phyloP scores from a whole-genome alignment of 2,329 filamentous ascomycete species.

The Talaromyces marneffei region DNA sequence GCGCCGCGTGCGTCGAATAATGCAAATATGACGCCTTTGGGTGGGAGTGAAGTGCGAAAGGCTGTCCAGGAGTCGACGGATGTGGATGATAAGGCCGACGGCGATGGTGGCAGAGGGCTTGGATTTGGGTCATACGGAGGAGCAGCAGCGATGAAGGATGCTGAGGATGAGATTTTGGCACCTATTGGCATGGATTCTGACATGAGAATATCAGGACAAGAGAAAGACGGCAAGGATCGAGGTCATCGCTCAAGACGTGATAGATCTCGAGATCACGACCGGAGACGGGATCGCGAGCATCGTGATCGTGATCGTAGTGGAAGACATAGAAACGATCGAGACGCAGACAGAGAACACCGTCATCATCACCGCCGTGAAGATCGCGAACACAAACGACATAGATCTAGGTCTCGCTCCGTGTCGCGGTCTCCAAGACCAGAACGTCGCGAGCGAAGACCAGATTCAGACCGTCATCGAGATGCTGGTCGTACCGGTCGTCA shows the following conservation, averaged over 20 bases:
- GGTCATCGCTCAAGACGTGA: slow-evolving; percentile 19
- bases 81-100: slow-evolving; percentile 19
- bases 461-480: slow-evolving; percentile 1
- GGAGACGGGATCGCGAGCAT: slow-evolving; percentile 27
- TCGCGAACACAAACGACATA: not conserved
- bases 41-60: slow-evolving; percentile 53
- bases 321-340: slow-evolving; percentile 8
- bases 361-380: slow-evolving; percentile 3
- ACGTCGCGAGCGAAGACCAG: slow-evolving; percentile 22
- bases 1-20: slow-evolving; percentile 54
- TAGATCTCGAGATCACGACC: slow-evolving; percentile 43
- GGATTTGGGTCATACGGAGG: slow-evolving; percentile 30
- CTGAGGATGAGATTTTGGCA: slow-evolving; percentile 25
- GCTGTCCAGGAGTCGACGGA: slow-evolving; percentile 42
- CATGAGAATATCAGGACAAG: slow-evolving; percentile 23
- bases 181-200: slow-evolving; percentile 21
- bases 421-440: slow-evolving; percentile 23
- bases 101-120: slow-evolving; percentile 26
- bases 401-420: slow-evolving; percentile 16
- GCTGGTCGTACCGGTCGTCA: not conserved
- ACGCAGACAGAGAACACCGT: not conserved
- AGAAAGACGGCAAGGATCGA: slow-evolving; percentile 26
- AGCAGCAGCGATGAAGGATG: slow-evolving; percentile 29
- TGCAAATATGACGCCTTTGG: slow-evolving; percentile 57
- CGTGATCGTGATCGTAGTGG: slow-evolving; percentile 16